Evolutionary conservation across 2,329 filamentous ascomycete species (phyloP).

Genomic region (Alternaria triticina): DNA sequence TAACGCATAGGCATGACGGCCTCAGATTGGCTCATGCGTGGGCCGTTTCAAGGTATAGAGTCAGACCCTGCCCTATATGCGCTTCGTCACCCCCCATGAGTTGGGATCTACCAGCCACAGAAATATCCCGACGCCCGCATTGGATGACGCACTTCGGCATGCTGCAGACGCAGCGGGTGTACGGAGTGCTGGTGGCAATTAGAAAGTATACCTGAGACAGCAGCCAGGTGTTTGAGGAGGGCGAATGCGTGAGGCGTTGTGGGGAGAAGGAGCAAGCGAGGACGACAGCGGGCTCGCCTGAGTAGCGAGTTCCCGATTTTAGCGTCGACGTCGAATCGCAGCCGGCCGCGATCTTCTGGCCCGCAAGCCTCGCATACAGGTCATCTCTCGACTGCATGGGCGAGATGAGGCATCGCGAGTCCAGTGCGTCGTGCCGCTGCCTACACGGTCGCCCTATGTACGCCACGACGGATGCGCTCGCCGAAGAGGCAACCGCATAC

Average conservation of each 20-base stretch:
- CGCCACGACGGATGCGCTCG: slow-evolving; percentile 10
- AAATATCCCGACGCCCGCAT: slow-evolving; percentile 35
- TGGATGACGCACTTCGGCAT: slow-evolving; percentile 39
- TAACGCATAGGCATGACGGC: slow-evolving; percentile 47
- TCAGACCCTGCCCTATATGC: slow-evolving; percentile 46
- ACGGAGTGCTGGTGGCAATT: slow-evolving; percentile 32
- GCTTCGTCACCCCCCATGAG: slow-evolving; percentile 41
- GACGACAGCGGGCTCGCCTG: slow-evolving; percentile 3
- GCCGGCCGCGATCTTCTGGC: slow-evolving; percentile 35
- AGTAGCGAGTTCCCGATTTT: slow-evolving; percentile 19
- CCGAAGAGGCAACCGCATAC: not conserved
- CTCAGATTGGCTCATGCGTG: slow-evolving; percentile 50
- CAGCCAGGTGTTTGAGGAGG: slow-evolving; percentile 5
- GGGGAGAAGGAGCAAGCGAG: slow-evolving; percentile 18
- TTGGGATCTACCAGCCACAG: slow-evolving; percentile 47
- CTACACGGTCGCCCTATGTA: slow-evolving; percentile 2
- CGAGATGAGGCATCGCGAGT: slow-evolving; percentile 23
- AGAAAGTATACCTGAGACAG: slow-evolving; percentile 25
- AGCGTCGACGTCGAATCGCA: slow-evolving; percentile 24
- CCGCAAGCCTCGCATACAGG: slow-evolving; percentile 30
- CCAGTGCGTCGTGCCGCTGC: not conserved
- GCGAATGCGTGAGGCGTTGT: slow-evolving; percentile 5
- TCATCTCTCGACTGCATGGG: slow-evolving; percentile 36
- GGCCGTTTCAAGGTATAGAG: slow-evolving; percentile 50
- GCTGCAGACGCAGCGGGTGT: slow-evolving; percentile 33